Conservation (phyloP, 1,284 basidiomycete genomes). For the Clitocybe nebularis region DNA sequence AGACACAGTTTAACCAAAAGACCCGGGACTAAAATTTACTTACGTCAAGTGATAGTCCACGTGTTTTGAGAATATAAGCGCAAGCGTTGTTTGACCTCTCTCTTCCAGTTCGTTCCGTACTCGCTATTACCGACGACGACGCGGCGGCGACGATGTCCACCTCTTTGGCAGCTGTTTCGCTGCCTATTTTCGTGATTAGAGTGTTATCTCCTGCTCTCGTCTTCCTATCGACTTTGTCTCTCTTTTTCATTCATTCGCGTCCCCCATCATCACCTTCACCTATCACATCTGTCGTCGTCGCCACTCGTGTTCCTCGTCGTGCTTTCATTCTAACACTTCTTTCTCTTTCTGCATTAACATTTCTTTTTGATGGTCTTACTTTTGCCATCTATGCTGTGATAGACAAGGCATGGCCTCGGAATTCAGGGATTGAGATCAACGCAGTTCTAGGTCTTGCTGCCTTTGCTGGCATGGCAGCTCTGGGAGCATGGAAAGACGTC, state of each 20-base stretch:
- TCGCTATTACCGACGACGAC: slow-evolving; percentile 14
- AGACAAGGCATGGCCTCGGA: slow-evolving; percentile 56
- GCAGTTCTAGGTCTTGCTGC: slow-evolving; percentile 63
- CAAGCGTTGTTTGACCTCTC: slow-evolving; percentile 10
- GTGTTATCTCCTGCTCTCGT: slow-evolving; percentile 62
- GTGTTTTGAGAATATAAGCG: slow-evolving; percentile 21
- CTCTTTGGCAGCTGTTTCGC: slow-evolving; percentile 25
- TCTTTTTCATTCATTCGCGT: slow-evolving; percentile 48
- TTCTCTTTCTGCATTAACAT: slow-evolving; percentile 71
- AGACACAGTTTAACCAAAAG: background rate
- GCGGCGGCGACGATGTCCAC: slow-evolving; percentile 24
- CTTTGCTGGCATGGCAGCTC: slow-evolving; percentile 63
- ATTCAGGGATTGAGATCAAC: slow-evolving; percentile 66
- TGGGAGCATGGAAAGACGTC: slow-evolving; percentile 75
- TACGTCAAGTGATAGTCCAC: slow-evolving; percentile 19
- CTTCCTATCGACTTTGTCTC: slow-evolving; percentile 54
- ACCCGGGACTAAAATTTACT: slow-evolving; percentile 3
- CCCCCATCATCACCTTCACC: slow-evolving; percentile 50
- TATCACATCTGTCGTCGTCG: slow-evolving; percentile 73
- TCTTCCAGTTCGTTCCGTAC: slow-evolving; percentile 8
- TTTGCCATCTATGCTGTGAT: slow-evolving; percentile 64
- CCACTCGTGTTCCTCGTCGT: slow-evolving; percentile 65
- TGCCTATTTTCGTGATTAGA: slow-evolving; percentile 53
- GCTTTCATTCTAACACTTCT: slow-evolving; percentile 67
- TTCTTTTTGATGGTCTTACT: slow-evolving; percentile 80